Base-by-base conservation (phyloP, 306 rosid species). In the Boehmeria nivea region DNA sequence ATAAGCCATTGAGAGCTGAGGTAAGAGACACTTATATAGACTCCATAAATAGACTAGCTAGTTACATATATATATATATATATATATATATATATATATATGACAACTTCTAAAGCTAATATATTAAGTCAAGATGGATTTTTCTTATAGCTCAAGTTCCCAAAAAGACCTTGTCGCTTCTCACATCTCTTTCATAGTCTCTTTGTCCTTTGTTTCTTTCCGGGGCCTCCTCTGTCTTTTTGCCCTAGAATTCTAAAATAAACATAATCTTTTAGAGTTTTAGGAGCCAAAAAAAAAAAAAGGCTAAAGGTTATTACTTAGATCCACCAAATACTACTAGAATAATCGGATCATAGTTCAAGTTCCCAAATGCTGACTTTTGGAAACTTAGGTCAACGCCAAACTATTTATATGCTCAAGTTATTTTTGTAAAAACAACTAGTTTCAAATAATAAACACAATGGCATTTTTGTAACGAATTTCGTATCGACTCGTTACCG, bases 121-220 rank as follows among this genome's bases (percentile, higher is more conserved):
- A n/a, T n/a, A n/a, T n/a, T n/a, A n/a, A n/a, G 45, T 28, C 72
- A 51, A 66, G 56, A 42, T 64, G 54, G 49, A 53, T 52, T 60
- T 52, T 70, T 63, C 36, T 25, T 24, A 17, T 65, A 81, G 85
- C 78, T 74, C 95, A 78, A 81, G 88, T 83, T 87, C 81, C 83
- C 59, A 81, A 64, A 74, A 59, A 21, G 53, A 70, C 77, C 67
- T 78, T 70, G 65, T 52, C 71, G 61, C 46, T 42, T 27, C 51
- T 22, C 61, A 43, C 59, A 48, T 72, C 55, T 45, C 28, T 67
- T 42, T 72, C 21, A 56, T n/a, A n/a, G n/a, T n/a, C n/a, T n/a
- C n/a, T n/a, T n/a, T n/a, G n/a, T n/a, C n/a, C n/a, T n/a, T n/a
- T n/a, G n/a, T n/a, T n/a, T n/a, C n/a, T n/a, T n/a, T n/a, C n/a